Conservation (phyloP, 2,329 filamentous ascomycete genomes). For the Fusarium incarnatum region DNA sequence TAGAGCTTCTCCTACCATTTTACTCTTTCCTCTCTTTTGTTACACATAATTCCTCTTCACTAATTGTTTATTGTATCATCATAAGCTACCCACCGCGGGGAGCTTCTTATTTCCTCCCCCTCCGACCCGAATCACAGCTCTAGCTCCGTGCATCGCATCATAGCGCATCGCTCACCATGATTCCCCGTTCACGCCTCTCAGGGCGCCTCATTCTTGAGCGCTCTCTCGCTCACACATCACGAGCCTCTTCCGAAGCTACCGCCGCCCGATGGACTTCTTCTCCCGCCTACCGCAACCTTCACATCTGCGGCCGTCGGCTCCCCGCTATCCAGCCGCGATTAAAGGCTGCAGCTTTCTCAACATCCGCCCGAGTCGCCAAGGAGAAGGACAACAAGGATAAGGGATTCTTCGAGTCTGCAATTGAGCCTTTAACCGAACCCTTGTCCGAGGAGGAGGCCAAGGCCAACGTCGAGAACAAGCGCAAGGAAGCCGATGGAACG, state of each 20-base stretch:
- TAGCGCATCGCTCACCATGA: constrained; percentile 49
- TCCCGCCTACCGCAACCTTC: constrained; percentile 45
- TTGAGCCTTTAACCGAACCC: constrained; percentile 57
- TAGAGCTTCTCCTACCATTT: constrained; percentile 20
- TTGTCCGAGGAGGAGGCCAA: constrained; percentile 66
- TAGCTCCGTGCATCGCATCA: constrained; percentile 31
- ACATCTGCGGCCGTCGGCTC: constrained; percentile 51
- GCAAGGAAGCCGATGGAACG: constrained; percentile 57
- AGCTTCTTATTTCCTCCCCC: constrained; percentile 31
- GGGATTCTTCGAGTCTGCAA: constrained; percentile 63
- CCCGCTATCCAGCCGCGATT: constrained; percentile 47
- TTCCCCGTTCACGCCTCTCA: constrained; percentile 56
- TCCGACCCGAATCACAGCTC: constrained; percentile 24
- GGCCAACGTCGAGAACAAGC: constrained; percentile 62
- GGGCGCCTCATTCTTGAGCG: constrained; percentile 55
- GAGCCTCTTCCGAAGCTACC: constrained; percentile 41
- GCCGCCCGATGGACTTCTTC: constrained; percentile 46
- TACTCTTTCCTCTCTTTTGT: constrained; percentile 4
- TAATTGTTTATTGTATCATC: constrained; percentile 32
- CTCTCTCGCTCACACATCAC: constrained; percentile 46
- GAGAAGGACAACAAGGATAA: constrained; percentile 55
- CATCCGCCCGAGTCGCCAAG: constrained; percentile 50
- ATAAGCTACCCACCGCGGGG: constrained; percentile 44
- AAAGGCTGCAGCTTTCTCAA: constrained; percentile 53
- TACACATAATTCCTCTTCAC: constrained; percentile 16